Evolutionary conservation across 345 rosid genomes (phyloP).

Genomic region (Iberis pinnata): DNA sequence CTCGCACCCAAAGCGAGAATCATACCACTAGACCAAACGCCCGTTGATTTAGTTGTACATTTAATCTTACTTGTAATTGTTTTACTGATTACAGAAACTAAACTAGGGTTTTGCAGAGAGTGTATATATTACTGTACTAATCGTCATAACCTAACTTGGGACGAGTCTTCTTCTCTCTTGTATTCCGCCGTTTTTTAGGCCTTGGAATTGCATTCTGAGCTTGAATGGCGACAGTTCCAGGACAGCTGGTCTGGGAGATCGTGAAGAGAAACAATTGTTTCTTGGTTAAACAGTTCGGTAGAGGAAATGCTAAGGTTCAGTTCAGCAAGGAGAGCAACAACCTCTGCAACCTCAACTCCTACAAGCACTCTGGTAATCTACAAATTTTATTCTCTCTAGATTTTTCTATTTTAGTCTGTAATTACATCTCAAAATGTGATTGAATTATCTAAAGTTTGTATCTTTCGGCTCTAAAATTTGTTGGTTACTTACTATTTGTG

Average conservation of each 20-base stretch:
- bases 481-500: not conserved
- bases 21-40: slow-evolving; percentile 66
- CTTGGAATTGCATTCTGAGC: slow-evolving; percentile 15
- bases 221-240: slow-evolving; percentile 51
- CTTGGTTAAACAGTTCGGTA: slow-evolving; percentile 67
- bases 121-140: slow-evolving; percentile 11
- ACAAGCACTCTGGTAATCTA: slow-evolving; percentile 69
- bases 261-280: slow-evolving; percentile 71
- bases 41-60: too few species aligned
- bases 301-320: slow-evolving; percentile 49
- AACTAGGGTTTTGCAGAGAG: slow-evolving; percentile 25
- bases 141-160: slow-evolving; percentile 11
- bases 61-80: too few species aligned
- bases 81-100: not conserved
- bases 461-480: not conserved
- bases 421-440: not conserved
- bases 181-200: slow-evolving; percentile 11
- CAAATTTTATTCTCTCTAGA: too few species aligned
- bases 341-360: slow-evolving; percentile 71
- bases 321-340: slow-evolving; percentile 78
- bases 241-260: slow-evolving; percentile 53
- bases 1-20: slow-evolving; percentile 94
- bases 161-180: slow-evolving; percentile 21
- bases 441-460: not conserved
- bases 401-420: too few species aligned